A percentile compares a stretch with the other conserved stretches of the same genome.
Conservation (phyloP, 225 moss, liverwort and hornwort species). For the Bryum argenteum region DNA sequence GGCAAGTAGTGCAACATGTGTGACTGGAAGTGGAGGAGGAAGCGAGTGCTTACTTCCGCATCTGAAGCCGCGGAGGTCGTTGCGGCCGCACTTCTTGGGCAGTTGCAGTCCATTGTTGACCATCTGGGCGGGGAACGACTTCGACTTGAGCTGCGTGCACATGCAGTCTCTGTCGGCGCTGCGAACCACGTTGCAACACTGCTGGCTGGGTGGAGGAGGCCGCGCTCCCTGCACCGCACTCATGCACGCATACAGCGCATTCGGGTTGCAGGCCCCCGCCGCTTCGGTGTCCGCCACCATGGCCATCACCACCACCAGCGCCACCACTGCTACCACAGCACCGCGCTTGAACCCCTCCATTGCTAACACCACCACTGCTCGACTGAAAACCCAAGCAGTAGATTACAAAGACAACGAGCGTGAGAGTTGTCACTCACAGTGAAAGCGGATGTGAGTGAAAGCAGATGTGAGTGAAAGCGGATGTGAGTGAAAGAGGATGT, state of each 20-base stretch:
- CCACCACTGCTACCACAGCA: background rate
- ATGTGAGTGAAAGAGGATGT: too few relatives aligned
- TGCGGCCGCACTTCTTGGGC: slow-evolving; percentile 24
- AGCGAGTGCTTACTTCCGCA: too few relatives aligned
- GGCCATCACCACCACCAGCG: slow-evolving; percentile 15
- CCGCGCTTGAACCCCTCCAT: slow-evolving; percentile 3
- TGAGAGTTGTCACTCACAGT: too few relatives aligned
- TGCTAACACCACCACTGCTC: background rate
- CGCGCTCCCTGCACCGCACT: slow-evolving; percentile 8
- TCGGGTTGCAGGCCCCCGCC: slow-evolving; percentile 24
- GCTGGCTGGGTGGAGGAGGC: slow-evolving; percentile 1
- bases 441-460: too few relatives aligned
- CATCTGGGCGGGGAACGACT: slow-evolving; percentile 23
- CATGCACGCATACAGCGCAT: slow-evolving; percentile 14
- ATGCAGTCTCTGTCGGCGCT: slow-evolving; percentile 28
- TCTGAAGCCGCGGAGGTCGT: too few relatives aligned
- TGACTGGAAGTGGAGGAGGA: too few relatives aligned
- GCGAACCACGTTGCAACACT: slow-evolving; percentile 24
- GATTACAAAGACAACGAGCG: too few relatives aligned
- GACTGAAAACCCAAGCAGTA: too few relatives aligned
- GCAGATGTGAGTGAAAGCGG: too few relatives aligned
- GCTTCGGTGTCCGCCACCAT: slow-evolving; percentile 3
- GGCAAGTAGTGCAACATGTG: too few relatives aligned
- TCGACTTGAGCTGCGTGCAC: slow-evolving; percentile 18
- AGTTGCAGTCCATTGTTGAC: slow-evolving; percentile 19